Evolutionary conservation across 164 flowering plant genomes (phyloP).

Genomic region (Vitis amurensis): DNA sequence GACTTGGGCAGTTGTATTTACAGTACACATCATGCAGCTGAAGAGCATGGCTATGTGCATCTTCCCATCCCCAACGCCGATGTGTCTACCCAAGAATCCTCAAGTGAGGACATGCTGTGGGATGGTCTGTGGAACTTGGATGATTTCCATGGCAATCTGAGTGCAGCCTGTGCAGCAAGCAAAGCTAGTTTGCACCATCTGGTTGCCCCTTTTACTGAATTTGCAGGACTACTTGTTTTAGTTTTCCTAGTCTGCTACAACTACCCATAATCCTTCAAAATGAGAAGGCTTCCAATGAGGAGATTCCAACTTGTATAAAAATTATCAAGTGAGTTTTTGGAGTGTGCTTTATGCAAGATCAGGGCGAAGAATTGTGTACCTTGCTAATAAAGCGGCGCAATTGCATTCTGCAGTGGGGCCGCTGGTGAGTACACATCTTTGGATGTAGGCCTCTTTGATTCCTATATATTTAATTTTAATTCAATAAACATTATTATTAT

Average conservation of each 20-base stretch:
- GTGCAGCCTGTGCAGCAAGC: slow-evolving; percentile 20
- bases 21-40: slow-evolving; percentile 2
- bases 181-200: slow-evolving; percentile 27
- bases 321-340: no score
- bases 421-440: no score
- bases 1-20: slow-evolving; percentile 22
- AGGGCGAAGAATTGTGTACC: no score
- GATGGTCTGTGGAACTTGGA: slow-evolving; percentile 68
- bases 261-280: not conserved
- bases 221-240: not conserved
- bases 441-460: no score
- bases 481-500: no score
- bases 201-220: slow-evolving; percentile 21
- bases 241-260: not conserved
- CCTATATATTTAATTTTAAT: no score
- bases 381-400: no score
- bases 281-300: no score
- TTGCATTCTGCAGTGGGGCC: no score
- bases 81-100: slow-evolving; percentile 18
- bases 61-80: slow-evolving; percentile 18
- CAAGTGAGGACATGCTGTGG: slow-evolving; percentile 48
- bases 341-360: no score
- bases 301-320: no score
- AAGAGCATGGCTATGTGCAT: slow-evolving; percentile 27
- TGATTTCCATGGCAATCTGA: slow-evolving; percentile 32